Evolutionary conservation across 345 rosid genomes (phyloP), one percentile per base, ranked within the genome.

Genomic region (Geranium brycei): DNA sequence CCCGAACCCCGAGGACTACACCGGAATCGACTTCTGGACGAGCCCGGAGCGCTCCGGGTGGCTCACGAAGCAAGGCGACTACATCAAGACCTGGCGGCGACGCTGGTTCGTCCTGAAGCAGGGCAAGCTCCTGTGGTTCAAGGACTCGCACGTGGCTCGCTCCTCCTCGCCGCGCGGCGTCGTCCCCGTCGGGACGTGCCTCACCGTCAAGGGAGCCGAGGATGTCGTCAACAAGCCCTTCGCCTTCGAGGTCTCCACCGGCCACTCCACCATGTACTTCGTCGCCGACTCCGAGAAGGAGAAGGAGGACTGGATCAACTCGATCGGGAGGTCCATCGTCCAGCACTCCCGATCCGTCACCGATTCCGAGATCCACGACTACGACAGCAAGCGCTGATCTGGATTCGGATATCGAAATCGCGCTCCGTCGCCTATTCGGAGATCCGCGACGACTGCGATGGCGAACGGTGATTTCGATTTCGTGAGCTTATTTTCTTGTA

Each of bases 301-400:
- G 66, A 89, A 82, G 71, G 95, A 89, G 77, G 91, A 89, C 31
- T 87, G 96, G 96, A 87, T 89, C 80, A 89, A 89, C 66, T 87
- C 95, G 51, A 85, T 89, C 55, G 96, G 96, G 3, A 66, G 91
- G 38, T 85, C 95, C 47, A 89, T 89, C 41, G 95, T 89, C 19
- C 93, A 87, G 68, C 91, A 79, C 75, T 89, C 96, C 18, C 75
- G 82, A 19, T 83, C 96, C 40, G 87, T 85, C 8, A 89, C 96
- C 6, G 95, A 89, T 66, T 87, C 88, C 3, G 95, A 89, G 72
- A 83, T 89, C 40, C 82, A 87, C 10, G 96, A 89, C 65, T 83
- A 83, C 47, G 85, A 81, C 58, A 65, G 62, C 74, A 23, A 23
- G 28, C 28, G 28, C 28, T 23, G 28, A 23, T 23, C 28, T 23